Percentiles rank a stretch among this genome's conserved stretches.
Conservation (phyloP, 805 yeast genomes). For the Kodamaea kaohsiungensis region DNA sequence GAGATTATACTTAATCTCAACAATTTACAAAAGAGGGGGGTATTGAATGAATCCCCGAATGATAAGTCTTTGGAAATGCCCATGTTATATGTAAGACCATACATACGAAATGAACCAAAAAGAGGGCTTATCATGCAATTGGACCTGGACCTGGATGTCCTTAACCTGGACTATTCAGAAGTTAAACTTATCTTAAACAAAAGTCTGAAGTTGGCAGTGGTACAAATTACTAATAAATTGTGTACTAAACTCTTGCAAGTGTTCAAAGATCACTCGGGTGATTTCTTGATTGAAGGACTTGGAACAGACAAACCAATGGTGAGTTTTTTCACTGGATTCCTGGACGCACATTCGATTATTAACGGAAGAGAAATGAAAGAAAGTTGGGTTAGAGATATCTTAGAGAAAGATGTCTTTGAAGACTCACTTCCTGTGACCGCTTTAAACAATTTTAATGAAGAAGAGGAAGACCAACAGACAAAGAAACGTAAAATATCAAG, state of each 20-base stretch:
- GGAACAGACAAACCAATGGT: conserved; percentile 19
- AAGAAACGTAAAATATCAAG: conserved; percentile 14
- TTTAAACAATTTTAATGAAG: background rate
- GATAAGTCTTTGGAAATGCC: conserved; percentile 23
- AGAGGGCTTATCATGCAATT: conserved; percentile 35
- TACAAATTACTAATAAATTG: conserved; percentile 27
- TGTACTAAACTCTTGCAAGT: conserved; percentile 23
- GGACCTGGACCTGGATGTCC: conserved; percentile 17
- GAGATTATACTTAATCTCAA: conserved; percentile 57
- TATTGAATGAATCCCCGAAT: conserved; percentile 21
- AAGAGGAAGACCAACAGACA: conserved; percentile 12
- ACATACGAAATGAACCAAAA: conserved; percentile 30
- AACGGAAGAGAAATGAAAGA: conserved; percentile 37
- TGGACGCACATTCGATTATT: conserved; percentile 29
- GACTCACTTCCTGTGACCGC: background rate
- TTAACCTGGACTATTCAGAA: conserved; percentile 22
- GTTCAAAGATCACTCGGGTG: conserved; percentile 23
- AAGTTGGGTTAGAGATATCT: conserved; percentile 35
- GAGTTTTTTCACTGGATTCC: conserved; percentile 26
- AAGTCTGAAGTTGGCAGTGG: conserved; percentile 21
- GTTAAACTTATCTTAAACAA: conserved; percentile 36
- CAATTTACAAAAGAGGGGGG: conserved; percentile 47
- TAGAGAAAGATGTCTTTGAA: conserved; percentile 12
- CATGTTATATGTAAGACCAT: conserved; percentile 34
- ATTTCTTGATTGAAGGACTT: conserved; percentile 17